phyloP scores from a whole-genome alignment of 1,284 basidiomycete species.

The Pseudozyma thailandica region DNA sequence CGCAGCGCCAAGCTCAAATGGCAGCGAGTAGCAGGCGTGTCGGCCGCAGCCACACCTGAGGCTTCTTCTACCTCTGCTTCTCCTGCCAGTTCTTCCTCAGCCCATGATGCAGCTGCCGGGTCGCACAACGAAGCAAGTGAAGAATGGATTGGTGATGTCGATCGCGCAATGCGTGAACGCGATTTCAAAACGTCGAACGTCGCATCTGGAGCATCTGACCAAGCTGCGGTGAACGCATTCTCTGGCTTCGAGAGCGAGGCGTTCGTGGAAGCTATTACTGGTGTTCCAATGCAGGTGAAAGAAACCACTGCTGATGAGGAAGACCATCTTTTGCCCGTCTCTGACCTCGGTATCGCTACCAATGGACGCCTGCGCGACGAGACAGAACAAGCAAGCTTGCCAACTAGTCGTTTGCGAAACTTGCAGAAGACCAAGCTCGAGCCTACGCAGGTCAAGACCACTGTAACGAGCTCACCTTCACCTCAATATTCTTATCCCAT shows the following conservation, averaged over 20 bases:
- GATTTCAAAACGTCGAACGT: conserved; percentile 19
- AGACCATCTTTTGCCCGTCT: conserved; percentile 38
- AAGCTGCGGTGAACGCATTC: conserved; percentile 28
- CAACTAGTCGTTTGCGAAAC: not conserved
- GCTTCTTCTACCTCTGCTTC: not conserved
- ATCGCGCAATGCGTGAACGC: conserved; percentile 32
- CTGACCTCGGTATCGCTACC: conserved; percentile 38
- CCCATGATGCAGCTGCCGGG: not conserved
- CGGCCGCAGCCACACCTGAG: conserved; percentile 2
- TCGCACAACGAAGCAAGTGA: conserved; percentile 16
- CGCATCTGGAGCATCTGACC: conserved; percentile 1
- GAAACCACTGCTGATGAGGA: conserved; percentile 3
- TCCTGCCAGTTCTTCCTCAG: not conserved
- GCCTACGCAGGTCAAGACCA: conserved; percentile 14
- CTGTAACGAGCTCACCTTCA: conserved; percentile 1
- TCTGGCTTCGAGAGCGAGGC: conserved; percentile 1
- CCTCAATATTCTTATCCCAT: conserved; percentile 23
- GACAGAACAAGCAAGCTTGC: not conserved
- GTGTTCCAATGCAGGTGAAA: not conserved
- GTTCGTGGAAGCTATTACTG: not conserved
- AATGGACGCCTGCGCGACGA: conserved; percentile 20
- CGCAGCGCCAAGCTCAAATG: conserved; percentile 31
- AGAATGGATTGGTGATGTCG: conserved; percentile 44
- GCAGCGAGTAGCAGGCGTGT: conserved; percentile 27
- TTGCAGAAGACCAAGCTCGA: conserved; percentile 7